A percentile compares a stretch with the other conserved stretches of the same genome.
These are phyloP conservation scores for Drechslerella dactyloides DNA, from an alignment of 2,329 filamentous ascomycete species.

Conservation along the genomic window DNA sequence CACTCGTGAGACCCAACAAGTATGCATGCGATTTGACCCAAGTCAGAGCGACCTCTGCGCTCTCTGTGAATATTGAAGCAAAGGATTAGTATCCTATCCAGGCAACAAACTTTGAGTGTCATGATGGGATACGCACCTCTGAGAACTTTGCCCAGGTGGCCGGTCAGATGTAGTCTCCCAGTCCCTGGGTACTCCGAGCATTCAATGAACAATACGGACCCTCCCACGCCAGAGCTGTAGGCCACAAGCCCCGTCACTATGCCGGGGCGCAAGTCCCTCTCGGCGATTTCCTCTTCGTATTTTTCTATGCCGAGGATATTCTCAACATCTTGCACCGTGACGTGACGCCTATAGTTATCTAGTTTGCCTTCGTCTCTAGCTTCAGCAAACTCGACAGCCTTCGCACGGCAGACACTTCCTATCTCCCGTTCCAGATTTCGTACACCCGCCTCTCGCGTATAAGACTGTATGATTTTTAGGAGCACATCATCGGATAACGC, in stretches of 20 bases:
- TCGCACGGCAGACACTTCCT: constrained; percentile 89
- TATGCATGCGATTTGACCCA: constrained; percentile 98
- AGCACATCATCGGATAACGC: constrained; percentile 80
- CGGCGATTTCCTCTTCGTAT: constrained; percentile 94
- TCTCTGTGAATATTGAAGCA: constrained; percentile 64
- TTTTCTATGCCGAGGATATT: constrained; percentile 89
- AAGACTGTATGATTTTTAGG: constrained; percentile 92
- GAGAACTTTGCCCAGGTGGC: constrained; percentile 92
- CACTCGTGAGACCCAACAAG: constrained; percentile 80
- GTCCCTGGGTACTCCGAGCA: constrained; percentile 95
- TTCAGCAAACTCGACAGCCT: constrained; percentile 93
- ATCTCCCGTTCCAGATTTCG: constrained; percentile 96
- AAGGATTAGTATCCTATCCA: constrained; percentile 7
- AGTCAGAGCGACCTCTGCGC: constrained; percentile 90
- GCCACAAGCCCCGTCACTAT: constrained; percentile 96
- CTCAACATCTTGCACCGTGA: constrained; percentile 82
- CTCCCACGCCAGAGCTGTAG: constrained; percentile 76
- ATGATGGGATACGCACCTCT: constrained; percentile 62
- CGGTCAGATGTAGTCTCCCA: constrained; percentile 90
- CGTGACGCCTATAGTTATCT: constrained; percentile 73
- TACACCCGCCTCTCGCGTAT: constrained; percentile 94
- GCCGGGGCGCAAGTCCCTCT: constrained; percentile 80
- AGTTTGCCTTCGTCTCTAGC: constrained; percentile 76
- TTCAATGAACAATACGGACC: constrained; percentile 96
- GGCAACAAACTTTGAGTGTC: too few relatives aligned